Base-by-base conservation (phyloP, 345 rosid species). In the Arabis hirsuta region DNA sequence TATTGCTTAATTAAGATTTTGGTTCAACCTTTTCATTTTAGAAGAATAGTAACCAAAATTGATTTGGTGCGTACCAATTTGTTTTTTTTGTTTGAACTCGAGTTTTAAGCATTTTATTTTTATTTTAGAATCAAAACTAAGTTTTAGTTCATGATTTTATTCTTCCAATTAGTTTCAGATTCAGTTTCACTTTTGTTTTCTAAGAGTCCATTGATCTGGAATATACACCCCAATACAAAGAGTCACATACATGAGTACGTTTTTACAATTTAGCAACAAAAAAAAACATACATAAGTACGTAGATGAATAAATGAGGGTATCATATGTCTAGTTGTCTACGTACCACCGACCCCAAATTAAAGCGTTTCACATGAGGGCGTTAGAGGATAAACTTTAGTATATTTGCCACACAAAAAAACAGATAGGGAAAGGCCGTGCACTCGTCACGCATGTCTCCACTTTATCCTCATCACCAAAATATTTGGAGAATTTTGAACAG, bases 261-360 rank as follows among this genome's bases (percentile, higher is more conserved):
- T 22, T 22, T 22, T 22, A 22, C 24, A 22, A 22, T 22, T 22
- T 22, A 22, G 24, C 24, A 22, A 1, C 24, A 22, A 1, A 22
- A 22, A 22, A 22, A 22, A 22, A 22, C 24, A 22, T 22, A 22
- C 32, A 34, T 20, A 36, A 1, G 41, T 22, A 39, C 4, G 34
- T 6, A 14, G 29, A 53, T 66, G 51, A 54, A 29, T 26, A 39
- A 53, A 11, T 67, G 29, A 55, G 11, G 22, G 1, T 41, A 43
- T 12, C 24, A 20, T 56, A 20, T 12, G 39, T 51, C 32, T 22
- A 46, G 3, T 3, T 43, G 62, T 53, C 39, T 42, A 62, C 76
- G 62, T 44, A 55, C 65, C 51, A 73, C 52, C 71, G 24, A 47
- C 59, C 76, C 57, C 65, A 55, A 64, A 57, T 55, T 73, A 47